Percentiles rank a stretch among this genome's conserved stretches.
phyloP scores from a whole-genome alignment of 306 rosid species.

The Betula pendula region DNA sequence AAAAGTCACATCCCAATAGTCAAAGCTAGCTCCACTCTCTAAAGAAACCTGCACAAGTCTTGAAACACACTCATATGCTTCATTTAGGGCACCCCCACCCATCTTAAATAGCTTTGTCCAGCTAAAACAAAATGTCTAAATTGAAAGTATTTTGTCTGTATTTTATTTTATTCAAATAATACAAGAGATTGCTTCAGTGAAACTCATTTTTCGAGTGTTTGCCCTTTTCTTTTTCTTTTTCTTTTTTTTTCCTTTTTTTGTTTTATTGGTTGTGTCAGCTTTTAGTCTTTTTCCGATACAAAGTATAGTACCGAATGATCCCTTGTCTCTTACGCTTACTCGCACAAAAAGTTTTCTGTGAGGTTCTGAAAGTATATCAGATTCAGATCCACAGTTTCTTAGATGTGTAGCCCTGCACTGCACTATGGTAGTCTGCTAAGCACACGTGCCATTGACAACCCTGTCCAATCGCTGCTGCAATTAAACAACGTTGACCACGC shows the following conservation, averaged over 20 bases:
- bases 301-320: background rate
- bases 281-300: background rate
- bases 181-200: background rate
- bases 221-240: too few species aligned
- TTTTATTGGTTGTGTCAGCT: background rate
- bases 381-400: conserved; percentile 5
- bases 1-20: background rate
- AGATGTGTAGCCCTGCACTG: background rate
- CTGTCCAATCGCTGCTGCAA: conserved; percentile 4
- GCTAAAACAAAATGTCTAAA: too few species aligned
- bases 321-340: background rate
- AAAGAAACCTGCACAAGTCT: background rate
- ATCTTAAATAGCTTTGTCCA: too few species aligned
- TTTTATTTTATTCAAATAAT: too few species aligned
- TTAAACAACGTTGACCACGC: background rate
- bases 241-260: background rate
- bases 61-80: conserved; percentile 3
- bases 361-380: background rate
- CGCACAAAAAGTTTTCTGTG: conserved; percentile 15
- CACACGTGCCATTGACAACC: background rate
- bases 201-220: background rate
- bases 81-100: background rate
- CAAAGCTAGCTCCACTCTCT: background rate
- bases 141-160: too few species aligned
- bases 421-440: background rate